These are phyloP conservation scores for Penicillium corylophilum DNA, from an alignment of 2,329 filamentous ascomycete species.

Conservation along the genomic window DNA sequence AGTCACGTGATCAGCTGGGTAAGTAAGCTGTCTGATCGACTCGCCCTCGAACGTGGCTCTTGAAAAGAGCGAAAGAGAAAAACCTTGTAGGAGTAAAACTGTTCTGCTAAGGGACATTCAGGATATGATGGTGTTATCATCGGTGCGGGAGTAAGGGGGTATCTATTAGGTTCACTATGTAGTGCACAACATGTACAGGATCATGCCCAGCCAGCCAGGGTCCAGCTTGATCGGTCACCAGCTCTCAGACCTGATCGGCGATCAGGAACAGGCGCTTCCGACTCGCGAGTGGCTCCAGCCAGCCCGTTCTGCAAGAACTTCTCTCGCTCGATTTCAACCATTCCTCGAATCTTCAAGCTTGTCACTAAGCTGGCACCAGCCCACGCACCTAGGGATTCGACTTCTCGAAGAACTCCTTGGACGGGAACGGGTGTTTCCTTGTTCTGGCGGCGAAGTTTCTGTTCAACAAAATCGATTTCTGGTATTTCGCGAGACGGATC, in stretches of 20 bases:
- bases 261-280: slow-evolving; percentile 38
- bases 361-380: slow-evolving; percentile 62
- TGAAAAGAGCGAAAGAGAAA: too few relatives aligned
- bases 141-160: slow-evolving; percentile 12
- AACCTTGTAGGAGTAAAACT: too few relatives aligned
- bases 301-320: slow-evolving; percentile 56
- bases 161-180: slow-evolving; percentile 19
- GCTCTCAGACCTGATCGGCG: slow-evolving; percentile 41
- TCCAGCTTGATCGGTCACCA: slow-evolving; percentile 51
- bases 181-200: slow-evolving; percentile 13
- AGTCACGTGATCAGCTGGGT: too few relatives aligned
- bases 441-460: slow-evolving; percentile 38
- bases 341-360: slow-evolving; percentile 58
- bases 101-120: too few relatives aligned
- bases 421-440: slow-evolving; percentile 36
- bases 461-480: slow-evolving; percentile 50
- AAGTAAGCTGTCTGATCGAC: too few relatives aligned
- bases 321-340: slow-evolving; percentile 65
- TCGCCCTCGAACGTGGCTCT: too few relatives aligned
- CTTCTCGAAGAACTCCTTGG: slow-evolving; percentile 48
- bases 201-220: slow-evolving; percentile 48
- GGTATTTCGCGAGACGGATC: slow-evolving; percentile 28
- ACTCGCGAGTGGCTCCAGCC: slow-evolving; percentile 46
- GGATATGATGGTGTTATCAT: not conserved
- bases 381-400: slow-evolving; percentile 64